Base-by-base conservation (phyloP, 2,329 filamentous ascomycete species). In the Colletotrichum coccodes region DNA sequence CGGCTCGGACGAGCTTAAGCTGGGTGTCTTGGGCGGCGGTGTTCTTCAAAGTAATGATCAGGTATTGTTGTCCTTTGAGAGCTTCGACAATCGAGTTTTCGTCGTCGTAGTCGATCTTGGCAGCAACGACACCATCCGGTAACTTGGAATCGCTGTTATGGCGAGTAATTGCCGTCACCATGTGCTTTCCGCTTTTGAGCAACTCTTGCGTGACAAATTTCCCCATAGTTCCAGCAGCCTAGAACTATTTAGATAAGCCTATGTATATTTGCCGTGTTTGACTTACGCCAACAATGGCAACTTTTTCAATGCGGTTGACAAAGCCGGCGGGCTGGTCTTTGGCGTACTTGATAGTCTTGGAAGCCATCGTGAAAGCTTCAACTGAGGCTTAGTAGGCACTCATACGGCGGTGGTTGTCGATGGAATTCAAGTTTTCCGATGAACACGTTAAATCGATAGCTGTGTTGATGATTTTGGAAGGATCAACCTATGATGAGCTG, bases 111-210 rank as follows among this genome's bases (percentile, higher is more conserved):
- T 86, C 78, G 32, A 89, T 77, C 4, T 72, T 67, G 32, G 77
- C 79, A 16, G 80, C 71, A 2, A 77, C 73, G 26, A 88, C 79
- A 16, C 84, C 84, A 0, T 77, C 70, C 3, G 86, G 85, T 2
- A 87, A 71, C n/a, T 70, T 77, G 59, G 76, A 78, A 0, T 70
- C 64, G 77, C 84, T 86, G 65, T 76, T 78, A 40, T 76, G 73
- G 47, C 87, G 87, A 2, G 85, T 85, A 42, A 89, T 76, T 21
- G 86, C 87, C 0, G 85, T 89, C 28, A 89, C 75, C 5, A 75
- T 79, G 72, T 89, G 87, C 72, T 83, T 86, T 40, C 84, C 85
- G 0, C 80, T 82, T 30, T 81, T 73, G 1, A 89, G 77, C 0
- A 90, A 82, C 5, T 76, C 80, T 2, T 76, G 71, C 0, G 80